phyloP scores from a whole-genome alignment of 129 eudicot species.

The Helichrysum umbraculigerum region DNA sequence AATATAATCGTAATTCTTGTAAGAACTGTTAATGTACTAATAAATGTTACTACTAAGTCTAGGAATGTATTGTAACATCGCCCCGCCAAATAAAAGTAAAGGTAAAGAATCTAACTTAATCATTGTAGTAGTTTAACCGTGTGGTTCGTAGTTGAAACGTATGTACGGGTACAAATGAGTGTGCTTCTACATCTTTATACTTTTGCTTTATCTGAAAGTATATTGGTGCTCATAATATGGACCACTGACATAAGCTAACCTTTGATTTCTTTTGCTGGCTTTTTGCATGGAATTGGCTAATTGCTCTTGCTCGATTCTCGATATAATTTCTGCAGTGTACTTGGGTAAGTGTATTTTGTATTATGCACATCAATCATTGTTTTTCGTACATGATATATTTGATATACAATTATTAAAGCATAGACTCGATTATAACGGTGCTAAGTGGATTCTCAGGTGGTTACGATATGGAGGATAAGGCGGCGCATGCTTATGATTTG shows the following conservation, averaged over 20 bases:
- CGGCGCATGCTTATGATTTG: conserved; percentile 82
- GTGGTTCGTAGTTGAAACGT: neutral
- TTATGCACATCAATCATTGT: neutral
- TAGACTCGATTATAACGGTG: conserved; percentile 8
- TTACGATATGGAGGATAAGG: conserved; percentile 90
- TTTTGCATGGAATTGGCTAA: conserved; percentile 37
- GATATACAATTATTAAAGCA: neutral
- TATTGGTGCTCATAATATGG: conserved; percentile 25
- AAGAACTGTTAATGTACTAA: neutral
- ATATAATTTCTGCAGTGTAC: conserved; percentile 48
- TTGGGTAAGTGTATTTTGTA: conserved; percentile 50
- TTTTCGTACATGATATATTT: neutral
- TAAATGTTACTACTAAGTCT: too few relatives aligned
- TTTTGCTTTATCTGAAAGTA: conserved; percentile 29
- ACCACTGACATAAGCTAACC: conserved; percentile 29
- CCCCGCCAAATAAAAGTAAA: neutral
- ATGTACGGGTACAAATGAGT: conserved; percentile 4
- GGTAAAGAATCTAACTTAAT: neutral
- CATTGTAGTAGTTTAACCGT: neutral
- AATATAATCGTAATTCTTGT: too few relatives aligned
- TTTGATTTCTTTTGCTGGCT: conserved; percentile 21
- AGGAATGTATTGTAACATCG: neutral
- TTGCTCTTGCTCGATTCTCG: conserved; percentile 10
- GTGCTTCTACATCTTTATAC: conserved; percentile 6
- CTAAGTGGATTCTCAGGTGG: conserved; percentile 52